These are phyloP conservation scores for Fistulinella cinereoalba DNA, from an alignment of 1,284 basidiomycete genomes.

Conservation along the genomic window DNA sequence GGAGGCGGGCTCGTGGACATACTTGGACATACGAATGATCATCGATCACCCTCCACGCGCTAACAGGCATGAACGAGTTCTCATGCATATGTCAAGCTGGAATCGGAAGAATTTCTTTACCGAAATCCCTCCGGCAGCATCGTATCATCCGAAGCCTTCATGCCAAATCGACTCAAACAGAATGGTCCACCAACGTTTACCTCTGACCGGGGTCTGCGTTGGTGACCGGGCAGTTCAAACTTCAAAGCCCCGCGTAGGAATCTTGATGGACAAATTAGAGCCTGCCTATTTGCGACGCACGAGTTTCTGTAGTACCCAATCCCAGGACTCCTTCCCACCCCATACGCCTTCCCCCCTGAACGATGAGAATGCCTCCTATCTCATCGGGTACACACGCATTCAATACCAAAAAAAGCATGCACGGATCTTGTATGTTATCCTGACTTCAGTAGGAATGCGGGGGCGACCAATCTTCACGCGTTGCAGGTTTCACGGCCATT, in stretches of 20 bases:
- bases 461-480: background rate
- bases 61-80: too few relatives aligned
- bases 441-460: constrained; percentile 2
- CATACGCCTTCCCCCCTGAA: constrained; percentile 5
- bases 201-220: too few relatives aligned
- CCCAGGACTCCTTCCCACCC: constrained; percentile 18
- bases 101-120: background rate
- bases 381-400: background rate
- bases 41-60: too few relatives aligned
- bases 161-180: background rate
- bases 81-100: background rate
- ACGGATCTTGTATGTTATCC: constrained; percentile 10
- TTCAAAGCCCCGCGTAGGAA: too few relatives aligned
- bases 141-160: background rate
- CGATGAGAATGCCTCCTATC: background rate
- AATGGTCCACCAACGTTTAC: too few relatives aligned
- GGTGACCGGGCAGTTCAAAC: too few relatives aligned
- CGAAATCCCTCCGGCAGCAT: background rate
- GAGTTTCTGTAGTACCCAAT: background rate
- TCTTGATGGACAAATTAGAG: too few relatives aligned
- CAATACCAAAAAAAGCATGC: background rate
- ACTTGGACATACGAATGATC: background rate
- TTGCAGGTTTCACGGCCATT: background rate
- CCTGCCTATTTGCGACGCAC: background rate
- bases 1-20: constrained; percentile 21